Conservation (phyloP, 2,329 filamentous ascomycete species). For the Aspergillus aculeatus region DNA sequence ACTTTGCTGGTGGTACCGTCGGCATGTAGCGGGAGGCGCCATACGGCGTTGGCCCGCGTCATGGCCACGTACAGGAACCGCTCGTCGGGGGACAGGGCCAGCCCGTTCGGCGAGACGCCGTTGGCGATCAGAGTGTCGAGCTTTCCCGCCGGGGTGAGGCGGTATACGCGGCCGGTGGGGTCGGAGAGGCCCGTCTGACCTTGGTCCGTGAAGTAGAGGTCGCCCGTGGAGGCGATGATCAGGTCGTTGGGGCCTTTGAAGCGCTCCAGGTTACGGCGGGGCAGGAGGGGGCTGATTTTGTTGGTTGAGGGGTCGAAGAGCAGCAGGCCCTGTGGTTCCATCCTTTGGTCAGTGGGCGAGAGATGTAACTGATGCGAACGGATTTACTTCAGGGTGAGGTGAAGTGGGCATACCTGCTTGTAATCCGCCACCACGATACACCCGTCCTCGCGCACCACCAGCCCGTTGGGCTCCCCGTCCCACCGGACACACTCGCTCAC, state of each 20-base stretch:
- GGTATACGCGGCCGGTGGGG: constrained; percentile 42
- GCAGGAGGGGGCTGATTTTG: constrained; percentile 31
- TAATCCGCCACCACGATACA: constrained; percentile 43
- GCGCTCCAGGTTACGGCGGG: constrained; percentile 39
- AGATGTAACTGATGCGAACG: no score
- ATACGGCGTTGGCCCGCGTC: no score
- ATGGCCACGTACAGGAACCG: constrained; percentile 20
- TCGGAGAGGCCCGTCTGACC: constrained; percentile 48
- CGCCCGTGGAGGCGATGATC: constrained; percentile 37
- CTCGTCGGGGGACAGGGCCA: constrained; percentile 42
- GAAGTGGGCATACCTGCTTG: no score
- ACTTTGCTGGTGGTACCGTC: constrained; percentile 23
- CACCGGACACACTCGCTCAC: constrained; percentile 34
- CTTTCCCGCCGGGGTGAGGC: constrained; percentile 34
- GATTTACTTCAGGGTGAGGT: no score
- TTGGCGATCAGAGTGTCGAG: constrained; percentile 42
- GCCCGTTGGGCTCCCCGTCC: constrained; percentile 46
- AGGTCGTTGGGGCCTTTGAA: constrained; percentile 49
- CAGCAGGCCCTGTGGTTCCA: constrained; percentile 36
- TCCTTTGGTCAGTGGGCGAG: neutral
- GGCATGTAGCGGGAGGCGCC: no score
- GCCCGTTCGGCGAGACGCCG: constrained; percentile 42
- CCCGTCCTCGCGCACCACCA: constrained; percentile 36
- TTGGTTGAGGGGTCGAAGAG: constrained; percentile 32
- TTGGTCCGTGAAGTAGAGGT: constrained; percentile 49